Conservation (phyloP, 2,329 filamentous ascomycete genomes). For the Leptographium wingfieldii region DNA sequence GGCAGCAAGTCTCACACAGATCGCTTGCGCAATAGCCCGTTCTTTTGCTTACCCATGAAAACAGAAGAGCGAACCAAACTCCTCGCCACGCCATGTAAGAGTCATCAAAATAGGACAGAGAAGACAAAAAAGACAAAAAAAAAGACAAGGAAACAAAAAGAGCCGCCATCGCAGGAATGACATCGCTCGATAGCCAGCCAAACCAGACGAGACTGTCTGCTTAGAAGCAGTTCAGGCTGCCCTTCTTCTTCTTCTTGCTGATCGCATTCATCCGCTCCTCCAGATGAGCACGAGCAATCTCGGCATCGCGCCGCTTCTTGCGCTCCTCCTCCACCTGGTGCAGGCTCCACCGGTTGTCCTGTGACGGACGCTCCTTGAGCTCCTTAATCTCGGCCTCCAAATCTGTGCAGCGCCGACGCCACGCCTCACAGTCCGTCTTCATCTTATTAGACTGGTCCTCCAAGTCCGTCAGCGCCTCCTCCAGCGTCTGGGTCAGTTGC, state of each 20-base stretch:
- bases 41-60: neutral
- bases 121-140: neutral
- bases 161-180: too few species aligned
- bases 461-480: conserved; percentile 89
- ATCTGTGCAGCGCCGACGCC: conserved; percentile 72
- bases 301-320: conserved; percentile 80
- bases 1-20: neutral
- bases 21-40: neutral
- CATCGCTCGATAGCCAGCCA: neutral
- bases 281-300: conserved; percentile 75
- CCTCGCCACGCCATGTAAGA: neutral
- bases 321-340: conserved; percentile 95
- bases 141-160: neutral
- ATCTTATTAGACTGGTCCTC: conserved; percentile 86
- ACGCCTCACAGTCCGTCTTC: conserved; percentile 78
- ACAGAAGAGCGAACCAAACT: neutral
- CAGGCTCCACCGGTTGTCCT: conserved; percentile 54
- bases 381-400: conserved; percentile 63
- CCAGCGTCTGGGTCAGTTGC: conserved; percentile 86
- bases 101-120: neutral
- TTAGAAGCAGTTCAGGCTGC: conserved; percentile 94
- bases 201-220: neutral
- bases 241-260: conserved; percentile 90
- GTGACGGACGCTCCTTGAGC: conserved; percentile 41
- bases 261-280: conserved; percentile 92